These are phyloP conservation scores for Phytophthora palmivora DNA, from an alignment of 352 stramenopile species.

Conservation along the genomic window DNA sequence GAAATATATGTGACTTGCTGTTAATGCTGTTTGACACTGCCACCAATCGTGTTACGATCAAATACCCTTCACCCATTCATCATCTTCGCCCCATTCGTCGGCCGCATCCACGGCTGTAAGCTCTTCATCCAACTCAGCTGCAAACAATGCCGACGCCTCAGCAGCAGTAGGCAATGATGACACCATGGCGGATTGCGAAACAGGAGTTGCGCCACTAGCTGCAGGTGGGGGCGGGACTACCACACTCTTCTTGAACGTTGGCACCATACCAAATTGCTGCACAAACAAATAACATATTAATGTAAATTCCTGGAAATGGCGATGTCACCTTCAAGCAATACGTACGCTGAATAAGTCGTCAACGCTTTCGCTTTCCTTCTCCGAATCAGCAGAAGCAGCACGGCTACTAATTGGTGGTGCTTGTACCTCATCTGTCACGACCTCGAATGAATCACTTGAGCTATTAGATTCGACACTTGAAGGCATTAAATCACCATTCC, in stretches of 20 bases:
- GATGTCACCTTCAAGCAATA: slow-evolving; percentile 19
- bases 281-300: slow-evolving; percentile 13
- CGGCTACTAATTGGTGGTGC: slow-evolving; percentile 28
- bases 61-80: slow-evolving; percentile 84
- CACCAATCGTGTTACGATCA: slow-evolving; percentile 30
- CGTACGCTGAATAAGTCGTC: slow-evolving; percentile 87
- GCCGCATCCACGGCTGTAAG: slow-evolving; percentile 44
- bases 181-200: slow-evolving; percentile 11
- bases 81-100: slow-evolving; percentile 80
- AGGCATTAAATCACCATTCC: slow-evolving; percentile 17
- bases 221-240: slow-evolving; percentile 37
- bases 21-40: slow-evolving; percentile 23
- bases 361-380: slow-evolving; percentile 48
- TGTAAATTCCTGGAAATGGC: slow-evolving; percentile 1
- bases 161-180: slow-evolving; percentile 41
- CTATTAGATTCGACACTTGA: slow-evolving; percentile 65
- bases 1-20: slow-evolving; percentile 41
- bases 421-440: slow-evolving; percentile 49
- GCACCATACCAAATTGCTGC: slow-evolving; percentile 88
- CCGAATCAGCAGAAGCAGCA: slow-evolving; percentile 22
- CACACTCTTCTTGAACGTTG: slow-evolving; percentile 74
- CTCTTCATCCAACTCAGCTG: slow-evolving; percentile 72
- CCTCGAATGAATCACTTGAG: slow-evolving; percentile 78
- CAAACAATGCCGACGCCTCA: slow-evolving; percentile 61
- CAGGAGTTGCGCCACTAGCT: slow-evolving; percentile 21